Evolutionary conservation across 1,139 yeast genomes (phyloP), one percentile per base, ranked within the genome.

Genomic region (Debaryomyces subglobosus): DNA sequence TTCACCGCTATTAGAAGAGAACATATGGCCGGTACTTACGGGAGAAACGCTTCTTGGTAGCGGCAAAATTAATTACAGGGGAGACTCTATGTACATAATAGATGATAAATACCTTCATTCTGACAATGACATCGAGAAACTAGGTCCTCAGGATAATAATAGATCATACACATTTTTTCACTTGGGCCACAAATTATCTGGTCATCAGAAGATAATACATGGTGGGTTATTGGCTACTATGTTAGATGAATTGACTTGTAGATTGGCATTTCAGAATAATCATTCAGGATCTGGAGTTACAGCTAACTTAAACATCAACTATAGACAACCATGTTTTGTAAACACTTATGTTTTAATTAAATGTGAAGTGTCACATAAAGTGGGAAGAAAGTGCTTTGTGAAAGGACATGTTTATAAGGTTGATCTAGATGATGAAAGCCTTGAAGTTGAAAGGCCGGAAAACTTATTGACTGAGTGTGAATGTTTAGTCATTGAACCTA

Each of bases 211-310:
- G 4, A 77, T 80, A 5, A 72, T 80, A n/a, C 85, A 80, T 56
- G 85, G 85, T 1, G 85, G 85, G 0, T 67, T 80, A 37, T 64
- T 78, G 41, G 84, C 84, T 2, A 78, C 84, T 0, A 62, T 80
- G 24, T 64, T 80, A 43, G 85, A 81, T 56, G 85, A 81, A 55
- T 67, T 75, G 44, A 77, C 82, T 4, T 81, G 84, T 51, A 65
- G 82, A 21, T 68, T 79, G 39, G 83, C 78, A 1, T 75, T 80
- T 56, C 78, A 79, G 43, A 72, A 78, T 53, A 72, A 72, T 54
- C 67, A 65, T 30, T 69, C 77, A 23, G 68, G 65, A 47, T 69
- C 68, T 51, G 79, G 77, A 0, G 79, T 76, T 12, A 76, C 81
- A 3, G 81, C 80, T 15, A 74, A 72, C 49, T 69, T 76, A 58